Base-by-base conservation (phyloP, 192 early-diverging fungal species). In the Entomortierella lignicola region DNA sequence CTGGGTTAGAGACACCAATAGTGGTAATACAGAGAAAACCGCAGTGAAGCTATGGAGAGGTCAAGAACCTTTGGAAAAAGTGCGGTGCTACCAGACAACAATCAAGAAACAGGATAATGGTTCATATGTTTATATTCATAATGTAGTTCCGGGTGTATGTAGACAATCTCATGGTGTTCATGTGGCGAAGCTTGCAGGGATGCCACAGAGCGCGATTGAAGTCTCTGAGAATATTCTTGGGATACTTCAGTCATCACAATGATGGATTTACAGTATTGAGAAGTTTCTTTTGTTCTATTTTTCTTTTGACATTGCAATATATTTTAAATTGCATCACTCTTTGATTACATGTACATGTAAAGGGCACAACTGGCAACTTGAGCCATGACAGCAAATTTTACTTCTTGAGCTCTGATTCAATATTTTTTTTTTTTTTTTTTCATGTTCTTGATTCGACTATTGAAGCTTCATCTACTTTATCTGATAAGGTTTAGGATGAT, bases 171-270 rank as follows among this genome's bases (percentile, higher is more conserved):
- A 92, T 77, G 94, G 92, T 0, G 88, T 95, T 26, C 86, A 91
- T 63, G 90, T 92, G 13, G 94, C 94, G 2, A 82, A 86, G 32
- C 70, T 88, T 11, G 92, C 92, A 21, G 94, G 94, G 8, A 79
- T 89, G 62, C 88, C 89, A 6, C 61, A 85, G 52, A 77, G 73
- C 31, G 88, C 85, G 0, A 61, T 79, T 18, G 63, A 79, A 11
- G 63, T 79, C 0, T 79, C 75, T 0, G 51, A 57, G 13, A 42
- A 47, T n/a, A 55, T 70, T 7, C 47, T 70, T 8, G 8, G 58
- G 39, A 47, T 55, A 2, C 43, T 79, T 5, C 67, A 70, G 31
- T 29, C 50, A 12, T 8, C 29, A 5, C 2, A 71, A 25, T 26
- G 44, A 8, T 34, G 10, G 4, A 37, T 37, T 37, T 37, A n/a